Percentiles rank a stretch among this genome's conserved stretches.
Conservation (phyloP, 257 asterid genomes). For the Verbena officinalis region DNA sequence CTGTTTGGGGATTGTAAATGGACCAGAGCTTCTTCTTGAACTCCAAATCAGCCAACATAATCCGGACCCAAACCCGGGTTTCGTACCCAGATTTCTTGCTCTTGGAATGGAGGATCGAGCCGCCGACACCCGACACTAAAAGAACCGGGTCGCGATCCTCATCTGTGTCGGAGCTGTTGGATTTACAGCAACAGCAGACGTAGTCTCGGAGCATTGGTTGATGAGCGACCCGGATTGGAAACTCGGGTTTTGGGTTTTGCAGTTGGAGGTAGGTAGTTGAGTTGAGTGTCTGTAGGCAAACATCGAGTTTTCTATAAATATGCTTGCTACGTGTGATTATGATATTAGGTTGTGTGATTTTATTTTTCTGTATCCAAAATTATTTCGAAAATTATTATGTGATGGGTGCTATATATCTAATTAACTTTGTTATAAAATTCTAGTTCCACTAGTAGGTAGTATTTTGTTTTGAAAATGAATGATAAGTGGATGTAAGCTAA, state of each 20-base stretch:
- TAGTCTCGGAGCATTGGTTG: conserved; percentile 40
- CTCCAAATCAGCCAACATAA: conserved; percentile 80
- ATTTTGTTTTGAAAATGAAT: no score
- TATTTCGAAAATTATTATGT: no score
- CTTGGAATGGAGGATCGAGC: conserved; percentile 79
- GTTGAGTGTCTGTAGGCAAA: background rate
- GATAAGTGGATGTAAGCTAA: no score
- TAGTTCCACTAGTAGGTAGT: no score
- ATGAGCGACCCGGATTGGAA: background rate
- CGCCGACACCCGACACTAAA: conserved; percentile 71
- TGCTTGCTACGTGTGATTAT: no score
- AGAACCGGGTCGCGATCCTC: conserved; percentile 70
- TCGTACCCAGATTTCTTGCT: conserved; percentile 56
- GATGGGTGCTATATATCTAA: no score
- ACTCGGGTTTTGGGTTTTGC: conserved; percentile 28
- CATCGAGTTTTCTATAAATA: no score
- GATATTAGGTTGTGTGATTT: no score
- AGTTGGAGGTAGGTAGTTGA: conserved; percentile 23
- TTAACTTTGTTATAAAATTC: no score
- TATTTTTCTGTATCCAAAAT: no score
- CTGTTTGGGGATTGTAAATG: conserved; percentile 69
- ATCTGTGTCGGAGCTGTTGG: conserved; percentile 38
- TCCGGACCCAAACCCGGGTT: conserved; percentile 91
- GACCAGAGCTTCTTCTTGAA: conserved; percentile 81
- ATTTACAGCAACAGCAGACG: conserved; percentile 41